These are phyloP conservation scores for Aschersonia sp. DNA, from an alignment of 2,329 filamentous ascomycete genomes.

Conservation along the genomic window DNA sequence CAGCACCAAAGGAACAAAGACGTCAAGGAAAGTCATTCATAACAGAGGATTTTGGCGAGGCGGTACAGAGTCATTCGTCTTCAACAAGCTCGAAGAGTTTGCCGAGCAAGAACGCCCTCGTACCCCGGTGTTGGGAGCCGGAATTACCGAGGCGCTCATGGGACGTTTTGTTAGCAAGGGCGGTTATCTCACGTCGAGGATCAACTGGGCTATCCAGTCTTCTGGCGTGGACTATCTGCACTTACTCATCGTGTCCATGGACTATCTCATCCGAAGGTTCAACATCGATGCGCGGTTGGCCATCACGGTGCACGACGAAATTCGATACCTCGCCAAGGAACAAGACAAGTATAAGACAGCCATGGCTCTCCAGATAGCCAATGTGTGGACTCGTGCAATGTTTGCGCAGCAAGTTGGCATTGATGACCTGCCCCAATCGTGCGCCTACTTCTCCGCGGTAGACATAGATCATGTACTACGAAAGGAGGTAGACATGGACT, in stretches of 20 bases:
- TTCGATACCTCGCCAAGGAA: slow-evolving; percentile 77
- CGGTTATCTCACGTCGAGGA: slow-evolving; percentile 86
- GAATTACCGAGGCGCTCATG: slow-evolving; percentile 93
- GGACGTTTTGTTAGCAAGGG: slow-evolving; percentile 74
- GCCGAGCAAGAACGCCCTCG: slow-evolving; percentile 84
- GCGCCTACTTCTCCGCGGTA: slow-evolving; percentile 89
- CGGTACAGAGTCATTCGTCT: slow-evolving; percentile 93
- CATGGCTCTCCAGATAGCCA: slow-evolving; percentile 85
- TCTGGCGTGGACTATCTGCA: slow-evolving; percentile 96
- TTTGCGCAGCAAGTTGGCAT: slow-evolving; percentile 96
- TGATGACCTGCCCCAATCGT: slow-evolving; percentile 81
- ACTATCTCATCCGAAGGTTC: slow-evolving; percentile 76
- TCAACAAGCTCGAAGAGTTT: slow-evolving; percentile 96
- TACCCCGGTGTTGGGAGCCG: slow-evolving; percentile 84
- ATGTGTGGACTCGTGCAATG: slow-evolving; percentile 95
- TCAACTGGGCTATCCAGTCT: slow-evolving; percentile 98
- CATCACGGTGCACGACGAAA: slow-evolving; percentile 95
- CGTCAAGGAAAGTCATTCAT: slow-evolving; percentile 54
- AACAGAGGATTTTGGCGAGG: slow-evolving; percentile 83
- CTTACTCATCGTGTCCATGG: slow-evolving; percentile 85
- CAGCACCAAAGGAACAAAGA: slow-evolving; percentile 82
- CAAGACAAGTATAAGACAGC: slow-evolving; percentile 79
- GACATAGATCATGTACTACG: slow-evolving; percentile 92
- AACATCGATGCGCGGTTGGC: slow-evolving; percentile 73
- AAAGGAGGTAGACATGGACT: slow-evolving; percentile 98